Conservation (phyloP, 768 basidiomycete genomes). For the Hericium erinaceus region DNA sequence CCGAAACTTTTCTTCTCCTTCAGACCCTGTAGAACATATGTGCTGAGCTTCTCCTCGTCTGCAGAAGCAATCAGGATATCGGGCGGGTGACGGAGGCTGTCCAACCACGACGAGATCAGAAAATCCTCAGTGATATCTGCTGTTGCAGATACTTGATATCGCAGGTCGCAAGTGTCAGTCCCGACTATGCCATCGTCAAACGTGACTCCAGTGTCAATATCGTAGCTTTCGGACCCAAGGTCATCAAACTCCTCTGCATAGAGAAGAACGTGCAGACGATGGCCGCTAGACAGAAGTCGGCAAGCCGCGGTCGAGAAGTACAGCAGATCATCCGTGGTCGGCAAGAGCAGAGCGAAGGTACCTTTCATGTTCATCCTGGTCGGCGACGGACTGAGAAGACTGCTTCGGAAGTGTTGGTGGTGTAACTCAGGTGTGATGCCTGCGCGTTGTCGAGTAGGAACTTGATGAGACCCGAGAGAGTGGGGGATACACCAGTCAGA, state of each 20-base stretch:
- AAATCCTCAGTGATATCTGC: not conserved
- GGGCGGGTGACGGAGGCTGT: constrained; percentile 12
- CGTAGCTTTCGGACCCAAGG: not conserved
- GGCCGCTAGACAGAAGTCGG: constrained; percentile 4
- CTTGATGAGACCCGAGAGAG: not conserved
- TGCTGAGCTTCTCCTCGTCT: not conserved
- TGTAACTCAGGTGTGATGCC: not conserved
- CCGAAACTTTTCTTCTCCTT: constrained; percentile 1
- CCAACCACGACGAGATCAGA: constrained; percentile 12
- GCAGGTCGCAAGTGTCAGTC: constrained; percentile 5
- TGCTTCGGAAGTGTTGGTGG: not conserved
- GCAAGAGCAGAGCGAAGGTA: constrained; percentile 8
- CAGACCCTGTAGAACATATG: constrained; percentile 1
- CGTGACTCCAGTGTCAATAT: not conserved
- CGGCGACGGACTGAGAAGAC: not conserved
- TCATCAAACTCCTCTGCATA: constrained; percentile 1
- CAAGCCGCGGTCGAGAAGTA: constrained; percentile 12
- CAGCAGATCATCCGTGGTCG: constrained; percentile 5
- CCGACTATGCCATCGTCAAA: constrained; percentile 1
- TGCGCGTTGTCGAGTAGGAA: not conserved
- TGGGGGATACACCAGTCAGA: not conserved
- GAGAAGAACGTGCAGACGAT: constrained; percentile 9
- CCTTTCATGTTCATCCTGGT: not conserved
- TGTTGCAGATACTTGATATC: constrained; percentile 1
- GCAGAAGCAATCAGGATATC: constrained; percentile 10